Conservation (phyloP, 1,139 yeast species). For the Debaryomyces robertsiae region DNA sequence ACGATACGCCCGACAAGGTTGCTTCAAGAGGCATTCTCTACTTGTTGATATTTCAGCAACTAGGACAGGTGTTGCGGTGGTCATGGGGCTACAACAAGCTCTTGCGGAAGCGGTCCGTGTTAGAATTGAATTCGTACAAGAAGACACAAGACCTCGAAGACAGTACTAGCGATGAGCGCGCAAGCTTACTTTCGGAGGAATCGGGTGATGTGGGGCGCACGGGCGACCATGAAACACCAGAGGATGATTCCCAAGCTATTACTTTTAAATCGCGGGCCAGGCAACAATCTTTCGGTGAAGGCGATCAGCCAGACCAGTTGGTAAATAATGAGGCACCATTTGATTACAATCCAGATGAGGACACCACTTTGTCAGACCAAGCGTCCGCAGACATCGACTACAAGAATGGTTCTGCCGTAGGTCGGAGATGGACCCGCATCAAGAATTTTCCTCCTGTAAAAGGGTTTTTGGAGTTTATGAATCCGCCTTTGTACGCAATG, state of each 20-base stretch:
- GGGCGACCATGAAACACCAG: neutral
- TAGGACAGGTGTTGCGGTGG: constrained; percentile 85
- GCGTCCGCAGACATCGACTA: neutral
- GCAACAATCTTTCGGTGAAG: no score
- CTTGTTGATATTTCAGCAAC: constrained; percentile 76
- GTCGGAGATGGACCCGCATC: constrained; percentile 9
- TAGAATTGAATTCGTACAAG: constrained; percentile 40
- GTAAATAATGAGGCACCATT: neutral
- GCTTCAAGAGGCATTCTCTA: constrained; percentile 82
- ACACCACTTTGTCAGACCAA: constrained; percentile 7
- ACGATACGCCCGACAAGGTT: constrained; percentile 68
- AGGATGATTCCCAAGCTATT: neutral
- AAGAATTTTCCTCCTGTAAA: constrained; percentile 18
- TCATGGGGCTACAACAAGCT: constrained; percentile 88
- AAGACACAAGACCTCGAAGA: constrained; percentile 7
- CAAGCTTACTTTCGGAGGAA: constrained; percentile 14
- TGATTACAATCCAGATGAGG: constrained; percentile 1
- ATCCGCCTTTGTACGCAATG: constrained; percentile 96
- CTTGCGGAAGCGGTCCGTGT: constrained; percentile 52
- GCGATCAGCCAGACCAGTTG: no score
- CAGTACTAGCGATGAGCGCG: constrained; percentile 13
- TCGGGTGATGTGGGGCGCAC: constrained; percentile 7
- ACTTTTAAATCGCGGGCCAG: neutral
- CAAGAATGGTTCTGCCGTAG: neutral
- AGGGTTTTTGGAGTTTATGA: constrained; percentile 61